A percentile compares a stretch with the other conserved stretches of the same genome.
Conservation (phyloP, 2,329 filamentous ascomycete genomes). For the Beauveria bassiana region DNA sequence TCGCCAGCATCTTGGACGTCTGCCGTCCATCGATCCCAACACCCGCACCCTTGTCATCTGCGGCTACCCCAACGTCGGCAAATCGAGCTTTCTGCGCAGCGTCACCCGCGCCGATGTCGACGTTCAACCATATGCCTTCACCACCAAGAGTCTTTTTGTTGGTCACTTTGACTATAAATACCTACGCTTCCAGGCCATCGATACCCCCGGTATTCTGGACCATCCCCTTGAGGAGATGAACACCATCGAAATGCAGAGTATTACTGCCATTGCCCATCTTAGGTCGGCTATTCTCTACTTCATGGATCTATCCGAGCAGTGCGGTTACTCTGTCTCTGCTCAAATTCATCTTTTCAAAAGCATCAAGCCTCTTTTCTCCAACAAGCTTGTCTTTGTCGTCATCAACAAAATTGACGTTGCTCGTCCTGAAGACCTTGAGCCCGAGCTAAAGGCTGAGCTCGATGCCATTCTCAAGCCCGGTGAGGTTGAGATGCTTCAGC, state of each 20-base stretch:
- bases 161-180: slow-evolving; percentile 95
- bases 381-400: slow-evolving; percentile 94
- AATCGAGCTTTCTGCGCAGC: slow-evolving; percentile 89
- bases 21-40: slow-evolving; percentile 97
- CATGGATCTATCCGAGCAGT: slow-evolving; percentile 96
- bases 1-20: slow-evolving; percentile 91
- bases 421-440: slow-evolving; percentile 77
- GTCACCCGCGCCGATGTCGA: slow-evolving; percentile 93
- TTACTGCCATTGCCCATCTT: slow-evolving; percentile 95
- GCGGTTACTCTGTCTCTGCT: slow-evolving; percentile 84
- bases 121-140: slow-evolving; percentile 96
- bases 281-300: slow-evolving; percentile 94
- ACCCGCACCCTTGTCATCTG: slow-evolving; percentile 93
- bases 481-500: slow-evolving; percentile 86
- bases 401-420: slow-evolving; percentile 98
- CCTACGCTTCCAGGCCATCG: slow-evolving; percentile 63
- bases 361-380: slow-evolving; percentile 93
- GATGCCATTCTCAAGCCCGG: slow-evolving; percentile 74
- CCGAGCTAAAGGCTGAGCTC: slow-evolving; percentile 68
- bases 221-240: slow-evolving; percentile 99
- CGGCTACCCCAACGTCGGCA: slow-evolving; percentile 96
- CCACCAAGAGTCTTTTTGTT: slow-evolving; percentile 93
- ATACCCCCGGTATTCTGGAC: slow-evolving; percentile 96
- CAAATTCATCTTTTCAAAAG: slow-evolving; percentile 94
- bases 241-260: slow-evolving; percentile 97